These are phyloP conservation scores for Perkinsus marinus DNA, from an alignment of 169 alveolate species.

Conservation along the genomic window DNA sequence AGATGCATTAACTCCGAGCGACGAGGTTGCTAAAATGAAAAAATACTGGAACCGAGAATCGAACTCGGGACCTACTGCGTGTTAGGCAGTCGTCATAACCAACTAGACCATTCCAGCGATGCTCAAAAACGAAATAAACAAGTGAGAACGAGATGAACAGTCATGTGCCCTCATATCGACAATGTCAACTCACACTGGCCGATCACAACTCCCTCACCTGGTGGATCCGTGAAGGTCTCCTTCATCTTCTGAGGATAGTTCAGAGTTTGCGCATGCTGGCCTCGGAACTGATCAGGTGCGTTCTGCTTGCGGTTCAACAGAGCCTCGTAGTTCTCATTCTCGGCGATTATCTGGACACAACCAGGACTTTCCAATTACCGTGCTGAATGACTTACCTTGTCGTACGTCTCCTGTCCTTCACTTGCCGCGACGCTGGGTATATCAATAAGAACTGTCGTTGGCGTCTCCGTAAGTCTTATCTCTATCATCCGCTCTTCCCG, in stretches of 20 bases:
- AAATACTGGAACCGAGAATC: background rate
- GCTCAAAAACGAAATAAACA: background rate
- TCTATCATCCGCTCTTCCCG: background rate
- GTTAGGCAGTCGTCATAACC: background rate
- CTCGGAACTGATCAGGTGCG: constrained; percentile 6
- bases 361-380: background rate
- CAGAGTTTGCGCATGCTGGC: constrained; percentile 2
- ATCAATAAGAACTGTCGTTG: background rate
- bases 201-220: background rate
- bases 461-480: background rate
- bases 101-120: background rate
- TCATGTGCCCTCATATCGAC: background rate
- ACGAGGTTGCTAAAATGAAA: background rate
- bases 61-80: background rate
- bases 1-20: background rate
- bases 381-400: background rate
- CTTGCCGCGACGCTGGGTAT: background rate
- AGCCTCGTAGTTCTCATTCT: constrained; percentile 4
- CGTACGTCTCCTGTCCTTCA: background rate
- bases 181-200: background rate
- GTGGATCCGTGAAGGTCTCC: background rate
- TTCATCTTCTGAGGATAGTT: background rate
- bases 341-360: background rate
- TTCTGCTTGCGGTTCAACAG: background rate
- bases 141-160: background rate